These are phyloP conservation scores for Hypoxylon perforatum DNA, from an alignment of 495 filamentous ascomycete species.

Conservation along the genomic window DNA sequence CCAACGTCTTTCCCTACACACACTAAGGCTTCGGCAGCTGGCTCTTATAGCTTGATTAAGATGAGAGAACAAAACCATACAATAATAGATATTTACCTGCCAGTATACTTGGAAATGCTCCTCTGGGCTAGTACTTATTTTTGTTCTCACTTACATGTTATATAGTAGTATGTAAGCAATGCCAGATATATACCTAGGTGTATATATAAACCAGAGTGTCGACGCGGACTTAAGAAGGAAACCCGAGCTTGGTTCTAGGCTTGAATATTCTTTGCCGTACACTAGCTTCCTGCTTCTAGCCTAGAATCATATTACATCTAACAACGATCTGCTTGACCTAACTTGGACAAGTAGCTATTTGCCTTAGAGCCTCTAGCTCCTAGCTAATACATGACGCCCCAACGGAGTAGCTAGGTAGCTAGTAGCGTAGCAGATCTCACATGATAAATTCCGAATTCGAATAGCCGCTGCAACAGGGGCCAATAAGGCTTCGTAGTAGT, in stretches of 20 bases:
- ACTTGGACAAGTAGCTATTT: background rate
- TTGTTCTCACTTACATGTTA: no score
- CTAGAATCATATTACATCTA: no score
- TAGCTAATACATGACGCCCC: constrained; percentile 24
- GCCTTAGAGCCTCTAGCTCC: background rate
- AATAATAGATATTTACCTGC: no score
- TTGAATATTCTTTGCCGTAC: background rate
- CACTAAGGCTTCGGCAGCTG: no score
- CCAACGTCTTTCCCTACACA: no score
- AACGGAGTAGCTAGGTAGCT: background rate
- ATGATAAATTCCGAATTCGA: constrained; percentile 16
- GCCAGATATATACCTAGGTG: background rate
- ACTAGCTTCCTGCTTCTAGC: background rate
- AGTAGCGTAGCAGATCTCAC: constrained; percentile 17
- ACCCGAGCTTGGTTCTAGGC: background rate
- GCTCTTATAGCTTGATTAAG: no score
- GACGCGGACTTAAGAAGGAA: background rate
- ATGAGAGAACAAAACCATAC: no score
- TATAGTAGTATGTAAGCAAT: no score
- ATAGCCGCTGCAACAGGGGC: constrained; percentile 25
- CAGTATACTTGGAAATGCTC: no score
- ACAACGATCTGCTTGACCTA: background rate
- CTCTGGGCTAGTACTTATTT: no score
- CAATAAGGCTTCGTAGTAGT: constrained; percentile 14
- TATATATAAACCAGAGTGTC: background rate